A percentile compares a stretch with the other conserved stretches of the same genome.
Evolutionary conservation across 768 basidiomycete genomes (phyloP).

Genomic region (Rhodotorula toruloides): DNA sequence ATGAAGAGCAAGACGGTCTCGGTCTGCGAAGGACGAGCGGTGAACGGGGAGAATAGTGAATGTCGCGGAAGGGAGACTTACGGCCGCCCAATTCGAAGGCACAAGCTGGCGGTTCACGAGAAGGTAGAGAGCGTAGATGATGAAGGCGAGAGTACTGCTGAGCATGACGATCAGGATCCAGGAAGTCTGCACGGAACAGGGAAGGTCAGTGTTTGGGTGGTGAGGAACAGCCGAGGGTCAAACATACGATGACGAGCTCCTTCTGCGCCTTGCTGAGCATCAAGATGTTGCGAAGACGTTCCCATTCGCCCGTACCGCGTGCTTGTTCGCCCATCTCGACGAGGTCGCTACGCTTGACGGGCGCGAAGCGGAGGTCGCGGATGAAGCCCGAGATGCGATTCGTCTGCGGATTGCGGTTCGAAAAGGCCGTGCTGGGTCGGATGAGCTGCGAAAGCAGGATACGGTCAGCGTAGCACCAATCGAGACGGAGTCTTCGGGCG

Average conservation of each 20-base stretch:
- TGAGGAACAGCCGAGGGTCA: not conserved
- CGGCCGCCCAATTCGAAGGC: not conserved
- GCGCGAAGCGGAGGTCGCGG: not conserved
- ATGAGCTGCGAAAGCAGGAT: not conserved
- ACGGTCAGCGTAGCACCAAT: not conserved
- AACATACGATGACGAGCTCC: conserved; percentile 6
- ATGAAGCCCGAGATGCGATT: not conserved
- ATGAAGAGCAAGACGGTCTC: not conserved
- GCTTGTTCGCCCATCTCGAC: not conserved
- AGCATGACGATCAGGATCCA: conserved; percentile 1
- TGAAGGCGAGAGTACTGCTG: not conserved
- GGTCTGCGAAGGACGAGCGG: not conserved
- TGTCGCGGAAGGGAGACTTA: not conserved
- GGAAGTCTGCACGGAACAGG: not conserved
- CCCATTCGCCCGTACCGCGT: not conserved
- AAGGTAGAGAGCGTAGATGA: conserved; percentile 1
- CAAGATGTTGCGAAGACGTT: not conserved
- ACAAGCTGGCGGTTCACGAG: not conserved
- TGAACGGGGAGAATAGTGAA: not conserved
- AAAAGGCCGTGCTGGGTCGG: too few species aligned
- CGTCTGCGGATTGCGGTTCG: not conserved
- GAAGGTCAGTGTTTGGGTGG: not conserved
- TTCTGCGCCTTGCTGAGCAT: conserved; percentile 4
- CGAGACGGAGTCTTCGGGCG: not conserved
- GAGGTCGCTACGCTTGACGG: not conserved